phyloP scores from a whole-genome alignment of 371 early-diverging fungal genomes.

The Quaeritorhiza haematococci region DNA sequence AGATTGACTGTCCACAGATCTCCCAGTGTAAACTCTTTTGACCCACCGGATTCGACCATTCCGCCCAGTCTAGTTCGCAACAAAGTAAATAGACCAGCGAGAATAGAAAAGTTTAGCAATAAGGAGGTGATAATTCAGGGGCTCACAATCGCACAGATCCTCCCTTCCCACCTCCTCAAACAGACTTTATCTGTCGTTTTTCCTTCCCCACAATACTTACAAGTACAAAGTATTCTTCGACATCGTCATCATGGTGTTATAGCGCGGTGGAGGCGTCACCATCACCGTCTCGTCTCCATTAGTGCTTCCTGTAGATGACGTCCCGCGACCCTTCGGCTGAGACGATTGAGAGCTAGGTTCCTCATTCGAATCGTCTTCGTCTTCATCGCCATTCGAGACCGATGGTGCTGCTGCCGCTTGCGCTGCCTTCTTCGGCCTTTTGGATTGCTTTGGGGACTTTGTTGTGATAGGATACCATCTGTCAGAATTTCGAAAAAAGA shows the following conservation, averaged over 20 bases:
- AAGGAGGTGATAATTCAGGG: background rate
- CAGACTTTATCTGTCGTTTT: too few species aligned
- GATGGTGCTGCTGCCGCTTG: background rate
- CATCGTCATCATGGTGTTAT: constrained; percentile 56
- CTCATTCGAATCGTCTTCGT: background rate
- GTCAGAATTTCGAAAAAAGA: constrained; percentile 9
- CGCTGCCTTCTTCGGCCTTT: background rate
- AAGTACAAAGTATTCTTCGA: constrained; percentile 45
- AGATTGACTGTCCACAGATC: constrained; percentile 55
- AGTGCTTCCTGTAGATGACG: background rate
- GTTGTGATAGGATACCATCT: constrained; percentile 27
- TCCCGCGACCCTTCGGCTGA: too few species aligned
- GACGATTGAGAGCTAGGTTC: too few species aligned
- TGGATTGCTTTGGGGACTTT: constrained; percentile 3
- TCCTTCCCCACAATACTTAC: constrained; percentile 10
- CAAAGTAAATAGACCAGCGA: too few species aligned
- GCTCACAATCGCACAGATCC: background rate
- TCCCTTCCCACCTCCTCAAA: too few species aligned
- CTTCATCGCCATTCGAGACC: constrained; percentile 1
- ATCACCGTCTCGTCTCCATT: too few species aligned
- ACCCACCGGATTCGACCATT: constrained; percentile 44
- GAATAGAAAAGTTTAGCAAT: background rate
- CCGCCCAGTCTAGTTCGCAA: constrained; percentile 57
- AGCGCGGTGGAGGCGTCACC: constrained; percentile 52
- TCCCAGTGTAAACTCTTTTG: constrained; percentile 53